Evolutionary conservation across 2,329 filamentous ascomycete species (phyloP), one percentile per base, ranked within the genome.

Genomic region (Claviceps sp.): DNA sequence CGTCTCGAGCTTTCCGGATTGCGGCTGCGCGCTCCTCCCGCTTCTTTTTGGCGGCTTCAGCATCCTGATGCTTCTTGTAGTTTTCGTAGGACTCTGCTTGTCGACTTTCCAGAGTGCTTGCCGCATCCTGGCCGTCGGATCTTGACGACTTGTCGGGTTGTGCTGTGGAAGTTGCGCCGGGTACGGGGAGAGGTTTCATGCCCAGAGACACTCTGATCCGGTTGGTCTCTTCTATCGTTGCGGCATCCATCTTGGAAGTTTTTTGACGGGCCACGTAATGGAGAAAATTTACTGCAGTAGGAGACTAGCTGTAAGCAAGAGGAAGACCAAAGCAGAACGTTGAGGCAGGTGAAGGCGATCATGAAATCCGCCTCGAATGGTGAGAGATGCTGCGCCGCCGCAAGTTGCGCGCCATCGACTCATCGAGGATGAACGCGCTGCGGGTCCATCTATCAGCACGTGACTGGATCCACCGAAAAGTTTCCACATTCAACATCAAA

Each of bases 161-260:
- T 50, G 72, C 56, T 16, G 61, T 54, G 8, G 59, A 51, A 40
- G 59, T 75, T 54, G 75, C 76, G 58, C 87, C 87, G 26, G 90
- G 86, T 11, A 94, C 86, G 24, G 89, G 88, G 62, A 97, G 73
- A 26, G 89, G 90, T 64, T 91, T 88, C 74, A 96, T 82, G 63
- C 91, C 91, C 72, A 96, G 81, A 48, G 88, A 88, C 61, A 84
- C 76, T 62, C 91, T 88, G 63, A 96, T 85, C 64, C 90, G 86
- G 72, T 97, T 97, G 58, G 88, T 88, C 76, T 96, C 89, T 69
- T 94, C 87, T 64, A 97, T 90, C 30, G 86, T 84, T 45, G 87
- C 80, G 60, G 82, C 74, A 66, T 84, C 80, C 73, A 81, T 81
- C 45, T 48, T 55, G 50, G 7, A 13, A 22, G 2, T 37, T 8